Percentiles rank a stretch among this genome's conserved stretches.
Conservation (phyloP, 2,329 filamentous ascomycete species). For the Apiospora hydei region DNA sequence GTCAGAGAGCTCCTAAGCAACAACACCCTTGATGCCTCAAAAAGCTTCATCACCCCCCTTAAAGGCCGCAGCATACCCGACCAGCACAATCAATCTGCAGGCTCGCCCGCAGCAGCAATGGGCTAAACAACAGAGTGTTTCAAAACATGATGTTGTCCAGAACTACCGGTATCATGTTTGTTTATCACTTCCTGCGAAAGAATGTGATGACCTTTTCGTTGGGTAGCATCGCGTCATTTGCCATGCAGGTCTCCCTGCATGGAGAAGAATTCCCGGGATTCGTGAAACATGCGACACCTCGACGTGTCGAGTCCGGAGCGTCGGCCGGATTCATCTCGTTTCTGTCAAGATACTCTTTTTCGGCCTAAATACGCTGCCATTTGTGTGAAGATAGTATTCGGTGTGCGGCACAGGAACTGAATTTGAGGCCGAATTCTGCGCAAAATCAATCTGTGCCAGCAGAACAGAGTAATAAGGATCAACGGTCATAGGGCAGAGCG, state of each 20-base stretch:
- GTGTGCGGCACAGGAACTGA: background rate
- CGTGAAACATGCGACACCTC: background rate
- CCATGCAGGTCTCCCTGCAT: background rate
- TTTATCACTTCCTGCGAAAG: background rate
- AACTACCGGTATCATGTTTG: background rate
- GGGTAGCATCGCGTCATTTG: background rate
- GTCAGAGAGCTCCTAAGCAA: too few species aligned
- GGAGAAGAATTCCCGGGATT: conserved; percentile 3
- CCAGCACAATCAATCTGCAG: background rate
- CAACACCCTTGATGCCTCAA: background rate
- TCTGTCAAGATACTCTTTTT: background rate
- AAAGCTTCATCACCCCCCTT: background rate
- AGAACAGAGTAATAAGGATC: background rate
- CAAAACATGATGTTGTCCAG: background rate
- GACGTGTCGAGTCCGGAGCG: too few species aligned
- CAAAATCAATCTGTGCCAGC: background rate
- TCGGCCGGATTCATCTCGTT: background rate
- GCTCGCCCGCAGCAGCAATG: background rate
- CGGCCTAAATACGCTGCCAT: background rate
- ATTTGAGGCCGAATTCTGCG: too few species aligned
- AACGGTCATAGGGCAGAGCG: background rate
- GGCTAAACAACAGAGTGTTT: background rate
- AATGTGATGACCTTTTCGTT: background rate
- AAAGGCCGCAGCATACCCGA: background rate
- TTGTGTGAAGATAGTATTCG: background rate